These are phyloP conservation scores for Yamadazyma songkhlaensis DNA, from an alignment of 1,139 yeast genomes.

Conservation along the genomic window DNA sequence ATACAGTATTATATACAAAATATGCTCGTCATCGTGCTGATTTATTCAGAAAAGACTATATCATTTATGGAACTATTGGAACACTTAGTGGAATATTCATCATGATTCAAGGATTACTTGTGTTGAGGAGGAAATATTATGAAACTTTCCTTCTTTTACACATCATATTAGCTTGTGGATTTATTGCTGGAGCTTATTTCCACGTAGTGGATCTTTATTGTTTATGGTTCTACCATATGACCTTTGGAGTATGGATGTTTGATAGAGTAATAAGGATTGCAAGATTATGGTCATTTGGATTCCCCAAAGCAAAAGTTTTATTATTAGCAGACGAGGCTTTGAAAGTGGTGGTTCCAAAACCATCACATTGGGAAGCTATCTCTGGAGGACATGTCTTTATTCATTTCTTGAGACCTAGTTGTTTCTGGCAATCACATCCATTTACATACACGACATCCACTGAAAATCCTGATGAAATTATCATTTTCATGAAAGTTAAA, in stretches of 20 bases:
- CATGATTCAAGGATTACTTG: slow-evolving; percentile 46
- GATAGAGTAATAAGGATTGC: slow-evolving; percentile 54
- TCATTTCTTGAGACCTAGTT: slow-evolving; percentile 49
- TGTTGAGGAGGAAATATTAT: slow-evolving; percentile 55
- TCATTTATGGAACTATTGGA: slow-evolving; percentile 52
- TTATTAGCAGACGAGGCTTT: slow-evolving; percentile 46
- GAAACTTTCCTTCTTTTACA: slow-evolving; percentile 66
- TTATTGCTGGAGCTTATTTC: slow-evolving; percentile 57
- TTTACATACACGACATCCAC: slow-evolving; percentile 44
- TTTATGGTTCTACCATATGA: slow-evolving; percentile 47
- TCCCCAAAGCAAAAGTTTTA: slow-evolving; percentile 48
- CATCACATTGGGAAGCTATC: slow-evolving; percentile 34
- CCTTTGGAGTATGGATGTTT: slow-evolving; percentile 60
- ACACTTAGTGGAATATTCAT: slow-evolving; percentile 34
- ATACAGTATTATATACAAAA: slow-evolving; percentile 33
- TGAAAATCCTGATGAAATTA: slow-evolving; percentile 28
- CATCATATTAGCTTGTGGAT: slow-evolving; percentile 52
- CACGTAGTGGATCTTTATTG: slow-evolving; percentile 55
- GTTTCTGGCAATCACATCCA: slow-evolving; percentile 75
- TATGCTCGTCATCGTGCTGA: slow-evolving; percentile 9
- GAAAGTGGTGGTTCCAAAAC: slow-evolving; percentile 38
- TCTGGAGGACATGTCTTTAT: slow-evolving; percentile 66
- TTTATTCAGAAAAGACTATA: slow-evolving; percentile 20
- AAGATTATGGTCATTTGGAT: slow-evolving; percentile 49
- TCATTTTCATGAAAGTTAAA: slow-evolving; percentile 36